Percentiles rank a stretch among this genome's conserved stretches.
Evolutionary conservation across 192 early-diverging fungal genomes (phyloP).

Genomic region (Ambispora gerdemannii): DNA sequence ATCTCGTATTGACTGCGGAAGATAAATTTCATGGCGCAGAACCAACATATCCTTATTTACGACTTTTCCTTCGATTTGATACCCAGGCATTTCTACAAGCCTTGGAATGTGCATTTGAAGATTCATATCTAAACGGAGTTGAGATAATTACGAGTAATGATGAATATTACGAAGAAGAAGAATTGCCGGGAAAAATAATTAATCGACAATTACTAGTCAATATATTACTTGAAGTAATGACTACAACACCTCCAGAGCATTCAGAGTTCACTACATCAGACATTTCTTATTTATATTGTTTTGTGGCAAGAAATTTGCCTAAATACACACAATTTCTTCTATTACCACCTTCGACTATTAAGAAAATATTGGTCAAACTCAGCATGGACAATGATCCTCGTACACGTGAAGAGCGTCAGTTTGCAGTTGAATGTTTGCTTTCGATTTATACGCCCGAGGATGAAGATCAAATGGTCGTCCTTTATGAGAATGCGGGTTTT

Average conservation of each 20-base stretch:
- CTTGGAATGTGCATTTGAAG: constrained; percentile 56
- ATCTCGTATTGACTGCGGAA: constrained; percentile 52
- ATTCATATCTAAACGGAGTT: constrained; percentile 55
- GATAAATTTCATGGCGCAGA: constrained; percentile 50
- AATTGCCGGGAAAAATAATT: constrained; percentile 51
- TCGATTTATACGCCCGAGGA: constrained; percentile 53
- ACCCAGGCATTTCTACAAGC: constrained; percentile 52
- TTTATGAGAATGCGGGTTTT: constrained; percentile 57
- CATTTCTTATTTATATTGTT: constrained; percentile 51
- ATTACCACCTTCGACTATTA: constrained; percentile 50
- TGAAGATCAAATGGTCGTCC: constrained; percentile 45
- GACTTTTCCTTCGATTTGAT: constrained; percentile 50
- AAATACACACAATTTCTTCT: constrained; percentile 56
- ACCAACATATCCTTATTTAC: constrained; percentile 60
- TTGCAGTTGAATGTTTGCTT: constrained; percentile 52
- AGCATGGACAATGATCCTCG: constrained; percentile 43
- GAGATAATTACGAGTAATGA: constrained; percentile 40
- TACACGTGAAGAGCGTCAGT: constrained; percentile 50
- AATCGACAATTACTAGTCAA: constrained; percentile 59
- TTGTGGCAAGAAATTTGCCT: constrained; percentile 52
- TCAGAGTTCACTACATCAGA: constrained; percentile 41
- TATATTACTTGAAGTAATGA: constrained; percentile 56
- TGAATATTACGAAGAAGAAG: constrained; percentile 42
- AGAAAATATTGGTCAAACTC: constrained; percentile 49
- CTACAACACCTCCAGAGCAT: constrained; percentile 33